Evolutionary conservation across 2,329 filamentous ascomycete species (phyloP).

Genomic region (Aspergillus pseudoglaucus): DNA sequence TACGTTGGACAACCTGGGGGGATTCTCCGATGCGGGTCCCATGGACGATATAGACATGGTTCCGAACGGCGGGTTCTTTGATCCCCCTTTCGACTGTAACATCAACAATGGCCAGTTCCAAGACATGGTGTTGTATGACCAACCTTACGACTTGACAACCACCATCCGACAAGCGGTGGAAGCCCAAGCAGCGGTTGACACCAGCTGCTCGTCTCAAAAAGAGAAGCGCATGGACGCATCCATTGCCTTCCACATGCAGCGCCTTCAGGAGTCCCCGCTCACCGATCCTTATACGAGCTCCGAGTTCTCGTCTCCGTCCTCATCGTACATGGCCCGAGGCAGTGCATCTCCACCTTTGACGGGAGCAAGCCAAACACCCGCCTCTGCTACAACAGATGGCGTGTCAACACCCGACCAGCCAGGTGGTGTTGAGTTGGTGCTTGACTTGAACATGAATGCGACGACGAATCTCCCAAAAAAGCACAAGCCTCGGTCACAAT

Average conservation of each 20-base stretch:
- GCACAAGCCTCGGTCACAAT: slow-evolving; percentile 36
- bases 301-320: slow-evolving; percentile 26
- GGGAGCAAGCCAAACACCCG: slow-evolving; percentile 14
- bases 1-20: slow-evolving; percentile 13
- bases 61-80: slow-evolving; percentile 1
- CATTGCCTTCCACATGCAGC: slow-evolving; percentile 36
- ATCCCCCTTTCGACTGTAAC: slow-evolving; percentile 1
- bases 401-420: slow-evolving; percentile 8
- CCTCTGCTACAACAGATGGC: slow-evolving; percentile 9
- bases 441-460: slow-evolving; percentile 40
- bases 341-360: slow-evolving; percentile 19
- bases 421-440: slow-evolving; percentile 31
- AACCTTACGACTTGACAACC: neutral
- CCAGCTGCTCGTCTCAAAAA: slow-evolving; percentile 28
- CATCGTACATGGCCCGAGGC: slow-evolving; percentile 23
- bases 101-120: slow-evolving; percentile 10
- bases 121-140: neutral
- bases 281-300: slow-evolving; percentile 23
- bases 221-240: slow-evolving; percentile 38
- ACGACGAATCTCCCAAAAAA: slow-evolving; percentile 37
- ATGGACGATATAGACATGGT: slow-evolving; percentile 11
- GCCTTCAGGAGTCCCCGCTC: slow-evolving; percentile 26
- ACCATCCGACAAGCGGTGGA: slow-evolving; percentile 29
- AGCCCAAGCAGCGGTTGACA: slow-evolving; percentile 32
- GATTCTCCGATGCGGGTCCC: neutral